A percentile compares a stretch with the other conserved stretches of the same genome.
Evolutionary conservation across 2,329 filamentous ascomycete genomes (phyloP).

Genomic region (Davidsoniella eucalypti): DNA sequence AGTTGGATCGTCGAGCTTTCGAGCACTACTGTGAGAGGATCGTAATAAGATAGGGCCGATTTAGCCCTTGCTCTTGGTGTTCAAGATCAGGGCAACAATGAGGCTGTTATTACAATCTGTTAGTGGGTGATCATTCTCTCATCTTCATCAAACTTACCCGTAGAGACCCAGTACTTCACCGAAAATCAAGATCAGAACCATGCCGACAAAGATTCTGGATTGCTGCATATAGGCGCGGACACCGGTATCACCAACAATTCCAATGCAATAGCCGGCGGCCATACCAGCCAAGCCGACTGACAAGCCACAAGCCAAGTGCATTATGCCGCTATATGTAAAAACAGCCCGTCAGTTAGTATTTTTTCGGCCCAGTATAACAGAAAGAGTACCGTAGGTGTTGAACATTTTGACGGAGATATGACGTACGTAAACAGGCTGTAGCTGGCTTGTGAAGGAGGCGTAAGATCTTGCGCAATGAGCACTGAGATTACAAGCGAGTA

Average conservation of each 20-base stretch:
- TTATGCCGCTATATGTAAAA: constrained; percentile 48
- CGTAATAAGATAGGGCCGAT: not conserved
- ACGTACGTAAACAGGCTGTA: constrained; percentile 76
- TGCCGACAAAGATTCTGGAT: constrained; percentile 89
- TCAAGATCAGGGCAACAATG: constrained; percentile 84
- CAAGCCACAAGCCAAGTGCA: constrained; percentile 82
- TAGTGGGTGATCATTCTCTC: not conserved
- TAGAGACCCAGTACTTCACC: constrained; percentile 94
- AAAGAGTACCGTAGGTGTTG: not conserved
- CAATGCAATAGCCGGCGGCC: constrained; percentile 91
- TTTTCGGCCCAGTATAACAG: not conserved
- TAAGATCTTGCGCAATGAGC: constrained; percentile 81
- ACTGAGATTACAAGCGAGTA: constrained; percentile 96
- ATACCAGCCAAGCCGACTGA: constrained; percentile 85
- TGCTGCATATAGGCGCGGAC: constrained; percentile 94
- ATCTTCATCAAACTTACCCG: constrained; percentile 43
- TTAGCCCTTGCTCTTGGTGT: constrained; percentile 62
- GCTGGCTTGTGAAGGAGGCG: constrained; percentile 44
- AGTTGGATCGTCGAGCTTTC: no score
- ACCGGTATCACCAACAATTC: constrained; percentile 84
- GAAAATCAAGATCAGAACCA: constrained; percentile 98
- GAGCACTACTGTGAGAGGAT: no score
- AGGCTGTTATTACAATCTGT: constrained; percentile 34
- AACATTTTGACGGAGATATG: not conserved
- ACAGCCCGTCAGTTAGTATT: not conserved